These are phyloP conservation scores for Saccharata proteae DNA, from an alignment of 2,329 filamentous ascomycete genomes.

Conservation along the genomic window DNA sequence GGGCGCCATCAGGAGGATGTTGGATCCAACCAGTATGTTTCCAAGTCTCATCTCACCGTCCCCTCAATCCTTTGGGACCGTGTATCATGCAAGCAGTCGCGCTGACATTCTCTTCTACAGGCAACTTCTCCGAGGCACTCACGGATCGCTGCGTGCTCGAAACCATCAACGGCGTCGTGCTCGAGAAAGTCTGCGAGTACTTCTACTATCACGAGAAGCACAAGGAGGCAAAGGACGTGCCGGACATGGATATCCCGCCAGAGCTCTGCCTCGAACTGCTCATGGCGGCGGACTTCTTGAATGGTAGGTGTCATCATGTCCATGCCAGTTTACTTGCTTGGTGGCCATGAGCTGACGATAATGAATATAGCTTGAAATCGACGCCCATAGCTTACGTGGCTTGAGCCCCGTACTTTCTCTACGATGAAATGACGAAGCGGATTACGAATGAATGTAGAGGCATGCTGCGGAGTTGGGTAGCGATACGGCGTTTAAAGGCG, in stretches of 20 bases:
- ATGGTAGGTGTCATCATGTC: conserved; percentile 26
- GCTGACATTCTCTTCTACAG: conserved; percentile 21
- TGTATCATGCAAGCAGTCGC: not conserved
- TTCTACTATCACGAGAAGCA: conserved; percentile 73
- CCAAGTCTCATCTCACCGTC: not conserved
- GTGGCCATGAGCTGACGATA: not conserved
- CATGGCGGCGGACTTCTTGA: conserved; percentile 65
- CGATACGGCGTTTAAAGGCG: not conserved
- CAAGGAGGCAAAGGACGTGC: conserved; percentile 56
- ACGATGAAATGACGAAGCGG: too few relatives aligned
- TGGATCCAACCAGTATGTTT: conserved; percentile 53
- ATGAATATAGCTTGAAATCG: conserved; percentile 1
- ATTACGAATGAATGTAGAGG: too few relatives aligned
- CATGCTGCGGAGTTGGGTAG: too few relatives aligned
- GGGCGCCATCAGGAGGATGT: conserved; percentile 61
- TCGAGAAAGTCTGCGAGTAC: conserved; percentile 75
- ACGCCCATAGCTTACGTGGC: not conserved
- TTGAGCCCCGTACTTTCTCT: too few relatives aligned
- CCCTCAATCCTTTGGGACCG: not conserved
- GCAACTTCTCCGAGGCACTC: conserved; percentile 52
- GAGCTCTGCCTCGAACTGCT: conserved; percentile 68
- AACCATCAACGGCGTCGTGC: conserved; percentile 61
- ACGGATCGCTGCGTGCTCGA: conserved; percentile 54
- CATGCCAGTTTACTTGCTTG: not conserved
- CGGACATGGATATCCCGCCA: conserved; percentile 69